A percentile compares a stretch with the other conserved stretches of the same genome.
These are phyloP conservation scores for Diaporthe destruens DNA, from an alignment of 2,329 filamentous ascomycete species.

Conservation along the genomic window DNA sequence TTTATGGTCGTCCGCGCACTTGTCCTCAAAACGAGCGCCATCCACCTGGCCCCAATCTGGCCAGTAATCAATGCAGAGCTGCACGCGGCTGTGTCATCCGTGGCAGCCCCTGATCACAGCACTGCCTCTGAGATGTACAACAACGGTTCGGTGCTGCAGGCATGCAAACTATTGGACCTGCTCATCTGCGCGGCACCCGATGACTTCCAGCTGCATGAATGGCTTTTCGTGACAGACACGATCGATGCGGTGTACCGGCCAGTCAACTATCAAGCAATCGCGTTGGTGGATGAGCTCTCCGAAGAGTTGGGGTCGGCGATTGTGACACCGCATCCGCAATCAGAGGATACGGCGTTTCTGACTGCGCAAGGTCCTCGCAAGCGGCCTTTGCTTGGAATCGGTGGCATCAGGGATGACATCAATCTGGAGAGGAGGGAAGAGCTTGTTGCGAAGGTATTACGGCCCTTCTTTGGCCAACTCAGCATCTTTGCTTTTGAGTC, in stretches of 20 bases:
- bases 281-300: constrained; percentile 86
- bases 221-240: constrained; percentile 97
- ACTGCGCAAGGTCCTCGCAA: constrained; percentile 54
- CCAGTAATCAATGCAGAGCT: constrained; percentile 90
- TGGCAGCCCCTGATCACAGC: constrained; percentile 76
- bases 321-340: constrained; percentile 50
- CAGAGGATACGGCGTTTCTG: constrained; percentile 54
- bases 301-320: constrained; percentile 74
- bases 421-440: constrained; percentile 72
- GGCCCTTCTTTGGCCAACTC: constrained; percentile 90
- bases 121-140: constrained; percentile 78
- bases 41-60: constrained; percentile 89
- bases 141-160: constrained; percentile 83
- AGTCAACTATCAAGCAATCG: constrained; percentile 74
- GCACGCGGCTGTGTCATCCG: constrained; percentile 81
- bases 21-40: constrained; percentile 80
- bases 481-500: constrained; percentile 96
- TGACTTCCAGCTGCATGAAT: constrained; percentile 98
- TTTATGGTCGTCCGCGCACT: constrained; percentile 90
- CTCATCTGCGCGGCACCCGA: constrained; percentile 90
- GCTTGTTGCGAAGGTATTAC: constrained; percentile 81
- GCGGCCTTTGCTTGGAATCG: constrained; percentile 63
- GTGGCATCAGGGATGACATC: constrained; percentile 68
- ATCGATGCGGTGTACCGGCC: constrained; percentile 94
- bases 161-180: constrained; percentile 92